Conservation (phyloP, 768 basidiomycete genomes). For the Sarcodon aspratus region DNA sequence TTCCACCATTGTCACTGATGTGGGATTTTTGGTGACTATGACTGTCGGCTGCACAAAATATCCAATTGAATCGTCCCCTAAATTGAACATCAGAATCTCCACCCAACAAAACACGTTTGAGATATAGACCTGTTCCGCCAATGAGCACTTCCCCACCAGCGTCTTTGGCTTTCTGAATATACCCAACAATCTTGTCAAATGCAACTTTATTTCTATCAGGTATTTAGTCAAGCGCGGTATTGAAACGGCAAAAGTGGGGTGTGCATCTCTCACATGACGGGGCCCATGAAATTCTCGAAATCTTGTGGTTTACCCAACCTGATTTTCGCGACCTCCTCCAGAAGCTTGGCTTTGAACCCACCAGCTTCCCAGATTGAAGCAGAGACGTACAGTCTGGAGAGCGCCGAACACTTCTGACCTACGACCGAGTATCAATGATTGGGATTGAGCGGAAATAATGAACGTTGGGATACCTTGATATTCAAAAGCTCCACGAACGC, state of each 20-base stretch:
- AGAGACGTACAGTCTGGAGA: slow-evolving; percentile 88
- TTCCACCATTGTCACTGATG: slow-evolving; percentile 79
- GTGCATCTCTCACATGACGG: slow-evolving; percentile 65
- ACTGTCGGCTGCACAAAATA: slow-evolving; percentile 93
- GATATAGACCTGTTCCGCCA: slow-evolving; percentile 61
- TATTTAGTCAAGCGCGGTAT: neutral
- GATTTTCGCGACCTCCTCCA: slow-evolving; percentile 72
- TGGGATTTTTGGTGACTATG: slow-evolving; percentile 85
- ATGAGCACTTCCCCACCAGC: slow-evolving; percentile 83
- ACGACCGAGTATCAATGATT: neutral
- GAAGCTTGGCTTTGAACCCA: slow-evolving; percentile 76
- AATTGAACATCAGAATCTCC: neutral
- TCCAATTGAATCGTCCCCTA: slow-evolving; percentile 83
- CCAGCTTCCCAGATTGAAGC: slow-evolving; percentile 61
- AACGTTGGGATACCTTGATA: slow-evolving; percentile 62
- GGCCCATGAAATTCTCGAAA: slow-evolving; percentile 85
- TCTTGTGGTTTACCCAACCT: slow-evolving; percentile 70
- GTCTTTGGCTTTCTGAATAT: slow-evolving; percentile 79
- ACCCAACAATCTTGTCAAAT: slow-evolving; percentile 76
- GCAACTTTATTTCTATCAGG: slow-evolving; percentile 62
- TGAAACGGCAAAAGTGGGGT: neutral
- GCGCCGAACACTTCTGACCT: slow-evolving; percentile 96
- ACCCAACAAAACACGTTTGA: neutral
- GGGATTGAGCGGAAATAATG: neutral
- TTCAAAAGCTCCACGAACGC: slow-evolving; percentile 84